A percentile compares a stretch with the other conserved stretches of the same genome.
These are phyloP conservation scores for Amphibolis antarctica DNA, from an alignment of 106 monocot genomes.

Conservation along the genomic window DNA sequence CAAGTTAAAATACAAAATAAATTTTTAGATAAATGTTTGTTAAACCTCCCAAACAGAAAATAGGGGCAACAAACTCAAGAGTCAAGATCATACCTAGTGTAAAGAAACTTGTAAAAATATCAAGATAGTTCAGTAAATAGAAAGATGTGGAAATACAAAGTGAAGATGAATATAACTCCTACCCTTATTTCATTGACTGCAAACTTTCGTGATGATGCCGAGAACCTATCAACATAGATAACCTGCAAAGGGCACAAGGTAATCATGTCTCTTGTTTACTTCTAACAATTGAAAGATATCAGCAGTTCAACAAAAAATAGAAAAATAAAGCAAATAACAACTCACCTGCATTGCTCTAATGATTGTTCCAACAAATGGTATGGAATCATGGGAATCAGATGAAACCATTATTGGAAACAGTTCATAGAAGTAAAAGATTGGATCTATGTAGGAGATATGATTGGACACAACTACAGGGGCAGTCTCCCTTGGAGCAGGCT, in stretches of 20 bases:
- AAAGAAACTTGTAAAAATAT: not conserved
- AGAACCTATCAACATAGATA: slow-evolving; percentile 97
- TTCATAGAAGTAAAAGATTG: slow-evolving; percentile 97
- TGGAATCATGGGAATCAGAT: slow-evolving; percentile 80
- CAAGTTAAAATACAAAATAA: too few species aligned
- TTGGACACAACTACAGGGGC: slow-evolving; percentile 93
- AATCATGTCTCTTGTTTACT: not conserved
- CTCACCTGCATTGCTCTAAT: slow-evolving; percentile 98
- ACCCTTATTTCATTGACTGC: slow-evolving; percentile 98
- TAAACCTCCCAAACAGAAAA: too few species aligned
- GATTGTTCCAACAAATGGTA: slow-evolving; percentile 91
- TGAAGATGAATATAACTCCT: slow-evolving; percentile 1
- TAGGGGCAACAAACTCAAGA: too few species aligned
- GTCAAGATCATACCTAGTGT: too few species aligned
- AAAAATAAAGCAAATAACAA: not conserved
- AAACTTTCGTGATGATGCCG: slow-evolving; percentile 62
- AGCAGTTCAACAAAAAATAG: not conserved
- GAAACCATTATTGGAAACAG: slow-evolving; percentile 92
- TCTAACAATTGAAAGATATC: not conserved
- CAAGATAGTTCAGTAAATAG: not conserved
- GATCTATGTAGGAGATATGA: slow-evolving; percentile 86
- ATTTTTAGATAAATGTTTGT: too few species aligned
- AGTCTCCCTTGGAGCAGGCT: slow-evolving; percentile 50
- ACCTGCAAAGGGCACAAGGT: slow-evolving; percentile 37
- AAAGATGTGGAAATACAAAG: not conserved